phyloP scores from a whole-genome alignment of 805 yeast genomes.

The Danielia oregonensis region DNA sequence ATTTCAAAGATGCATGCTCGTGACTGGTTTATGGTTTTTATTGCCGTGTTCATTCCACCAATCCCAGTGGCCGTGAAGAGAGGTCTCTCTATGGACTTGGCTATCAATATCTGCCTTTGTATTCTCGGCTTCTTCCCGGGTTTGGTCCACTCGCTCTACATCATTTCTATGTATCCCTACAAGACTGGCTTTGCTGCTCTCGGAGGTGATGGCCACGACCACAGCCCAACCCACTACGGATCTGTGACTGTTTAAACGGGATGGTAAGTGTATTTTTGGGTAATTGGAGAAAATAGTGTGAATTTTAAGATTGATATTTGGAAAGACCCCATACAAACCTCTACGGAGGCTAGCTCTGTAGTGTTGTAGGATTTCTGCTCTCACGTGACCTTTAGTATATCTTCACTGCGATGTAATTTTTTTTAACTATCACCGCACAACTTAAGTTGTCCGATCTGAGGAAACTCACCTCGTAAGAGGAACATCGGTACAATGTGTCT shows the following conservation, averaged over 20 bases:
- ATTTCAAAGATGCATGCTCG: constrained; percentile 37
- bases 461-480: constrained; percentile 26
- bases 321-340: too few species aligned
- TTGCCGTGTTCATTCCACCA: constrained; percentile 74
- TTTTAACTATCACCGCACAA: too few species aligned
- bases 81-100: constrained; percentile 69
- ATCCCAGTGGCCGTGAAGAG: constrained; percentile 71
- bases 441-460: constrained; percentile 44
- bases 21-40: constrained; percentile 64
- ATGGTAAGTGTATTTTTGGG: too few species aligned
- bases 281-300: too few species aligned
- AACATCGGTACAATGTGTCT: constrained; percentile 47
- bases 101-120: constrained; percentile 69
- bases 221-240: constrained; percentile 14
- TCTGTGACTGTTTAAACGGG: constrained; percentile 1
- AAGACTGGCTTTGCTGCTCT: constrained; percentile 23
- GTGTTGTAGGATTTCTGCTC: too few species aligned
- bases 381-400: too few species aligned
- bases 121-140: constrained; percentile 75
- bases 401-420: too few species aligned
- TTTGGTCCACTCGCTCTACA: constrained; percentile 71
- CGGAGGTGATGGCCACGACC: constrained; percentile 30
- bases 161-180: constrained; percentile 69
- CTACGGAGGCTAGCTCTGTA: too few species aligned
- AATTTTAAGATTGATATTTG: too few species aligned